Evolutionary conservation across 1,284 basidiomycete genomes (phyloP), one percentile per base, ranked within the genome.

Genomic region (Thelephora terrestris): DNA sequence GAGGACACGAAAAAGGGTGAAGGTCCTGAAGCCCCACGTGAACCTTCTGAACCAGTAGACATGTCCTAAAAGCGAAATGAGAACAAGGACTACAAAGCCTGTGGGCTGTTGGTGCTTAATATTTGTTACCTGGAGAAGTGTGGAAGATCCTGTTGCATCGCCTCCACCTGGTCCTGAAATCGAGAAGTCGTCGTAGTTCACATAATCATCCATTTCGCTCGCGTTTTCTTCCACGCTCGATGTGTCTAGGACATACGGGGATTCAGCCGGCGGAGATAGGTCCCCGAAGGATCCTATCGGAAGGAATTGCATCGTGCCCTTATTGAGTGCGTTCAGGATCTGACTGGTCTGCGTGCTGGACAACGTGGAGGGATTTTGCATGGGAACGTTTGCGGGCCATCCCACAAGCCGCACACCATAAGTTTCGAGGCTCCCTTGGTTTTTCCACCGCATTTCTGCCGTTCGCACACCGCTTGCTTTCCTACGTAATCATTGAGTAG

Each of bases 391-490:
- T 17, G 67, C 50, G 16, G 81, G 81, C 81, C 81, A 84, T 32
- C 81, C 81, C 14, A 75, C 64, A 35, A 83, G 59, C 40, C 66
- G 70, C 24, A 82, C 75, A n/a, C 76, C 76, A 54, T 79, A 82
- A 4, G 63, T 58, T 21, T 54, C 53, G 27, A 84, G 60, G 45
- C 74, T 69, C 23, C 76, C 71, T 48, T 75, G 79, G 56, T 79
- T 80, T 4, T 76, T 75, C 81, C 81, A 84, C 61, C 78, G 81
- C 81, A 84, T 84, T 55, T 84, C 81, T 20, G 81, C 80, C 50
- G 70, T 77, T 3, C 75, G 75, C 14, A 76, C 61, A 9, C 79
- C 79, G 52, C 76, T 78, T 9, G 67, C 68, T 12, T 67, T 58
- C 57, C 78, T 35, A 47, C 25, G 20, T 49, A 43, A 50, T 43